Evolutionary conservation across 1,284 basidiomycete genomes (phyloP).

Genomic region (Marasmius oreades): DNA sequence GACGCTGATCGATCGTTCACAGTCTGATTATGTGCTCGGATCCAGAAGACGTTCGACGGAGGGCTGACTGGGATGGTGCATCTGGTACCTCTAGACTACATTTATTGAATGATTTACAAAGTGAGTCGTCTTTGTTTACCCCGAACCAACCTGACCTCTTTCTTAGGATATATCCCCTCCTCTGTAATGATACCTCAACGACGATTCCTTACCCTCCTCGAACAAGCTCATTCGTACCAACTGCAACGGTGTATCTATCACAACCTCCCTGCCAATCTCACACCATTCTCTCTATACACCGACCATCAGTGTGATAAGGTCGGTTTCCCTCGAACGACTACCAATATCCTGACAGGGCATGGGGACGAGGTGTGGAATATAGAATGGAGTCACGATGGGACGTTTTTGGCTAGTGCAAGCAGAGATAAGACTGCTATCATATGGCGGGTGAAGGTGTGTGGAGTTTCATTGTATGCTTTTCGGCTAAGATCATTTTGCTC

Average conservation of each 20-base stretch:
- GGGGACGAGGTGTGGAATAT: constrained; percentile 94
- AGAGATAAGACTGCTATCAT: constrained; percentile 87
- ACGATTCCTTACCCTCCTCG: constrained; percentile 80
- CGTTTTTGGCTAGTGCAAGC: constrained; percentile 82
- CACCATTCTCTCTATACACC: constrained; percentile 77
- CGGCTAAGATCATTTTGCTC: constrained; percentile 6
- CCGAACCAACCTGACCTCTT: constrained; percentile 4
- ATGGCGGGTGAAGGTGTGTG: constrained; percentile 79
- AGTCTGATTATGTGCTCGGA: constrained; percentile 90
- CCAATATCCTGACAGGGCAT: constrained; percentile 83
- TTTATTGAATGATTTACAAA: constrained; percentile 80
- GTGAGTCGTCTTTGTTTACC: constrained; percentile 40
- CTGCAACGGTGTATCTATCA: constrained; percentile 73
- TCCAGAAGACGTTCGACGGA: constrained; percentile 76
- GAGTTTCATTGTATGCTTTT: constrained; percentile 4
- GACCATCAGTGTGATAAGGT: constrained; percentile 83
- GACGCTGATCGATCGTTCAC: constrained; percentile 9
- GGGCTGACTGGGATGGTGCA: constrained; percentile 89
- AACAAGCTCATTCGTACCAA: constrained; percentile 69
- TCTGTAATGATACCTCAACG: constrained; percentile 90
- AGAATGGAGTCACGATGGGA: constrained; percentile 91
- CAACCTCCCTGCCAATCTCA: constrained; percentile 56
- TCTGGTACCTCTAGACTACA: constrained; percentile 73
- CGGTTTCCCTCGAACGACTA: constrained; percentile 83
- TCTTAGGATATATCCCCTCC: constrained; percentile 81